Conservation (phyloP, 2,329 filamentous ascomycete genomes). For the Apiospora arundinis region DNA sequence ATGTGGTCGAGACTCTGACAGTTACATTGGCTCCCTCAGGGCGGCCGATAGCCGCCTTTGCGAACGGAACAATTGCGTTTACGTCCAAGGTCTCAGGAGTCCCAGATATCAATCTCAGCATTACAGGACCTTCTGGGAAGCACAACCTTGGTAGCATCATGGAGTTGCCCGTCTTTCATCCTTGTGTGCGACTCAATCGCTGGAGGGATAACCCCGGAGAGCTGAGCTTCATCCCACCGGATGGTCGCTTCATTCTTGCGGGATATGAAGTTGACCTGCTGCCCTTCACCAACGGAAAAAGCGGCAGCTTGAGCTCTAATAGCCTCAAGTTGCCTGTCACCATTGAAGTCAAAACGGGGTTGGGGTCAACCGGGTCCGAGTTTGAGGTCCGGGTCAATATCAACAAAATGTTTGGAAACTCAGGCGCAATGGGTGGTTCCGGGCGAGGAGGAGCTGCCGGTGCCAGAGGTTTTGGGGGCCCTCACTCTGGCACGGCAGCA, state of each 20-base stretch:
- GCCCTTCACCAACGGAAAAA: constrained; percentile 68
- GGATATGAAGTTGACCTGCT: constrained; percentile 94
- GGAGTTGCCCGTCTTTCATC: constrained; percentile 92
- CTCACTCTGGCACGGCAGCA: constrained; percentile 60
- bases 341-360: constrained; percentile 80
- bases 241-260: constrained; percentile 90
- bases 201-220: constrained; percentile 92
- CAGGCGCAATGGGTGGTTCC: constrained; percentile 48
- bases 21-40: constrained; percentile 93
- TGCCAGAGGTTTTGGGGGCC: constrained; percentile 50
- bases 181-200: constrained; percentile 86
- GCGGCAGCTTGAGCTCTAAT: constrained; percentile 60
- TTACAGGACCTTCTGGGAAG: constrained; percentile 82
- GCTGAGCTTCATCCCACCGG: constrained; percentile 94
- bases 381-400: constrained; percentile 86
- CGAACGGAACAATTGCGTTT: constrained; percentile 92
- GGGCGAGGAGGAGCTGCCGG: constrained; percentile 49
- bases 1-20: constrained; percentile 87
- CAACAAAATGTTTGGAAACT: constrained; percentile 65
- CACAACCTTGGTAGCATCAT: constrained; percentile 77
- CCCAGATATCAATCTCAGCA: constrained; percentile 82
- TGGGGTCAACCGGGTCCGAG: constrained; percentile 78
- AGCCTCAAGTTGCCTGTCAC: constrained; percentile 82
- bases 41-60: constrained; percentile 82
- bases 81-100: constrained; percentile 94